Base-by-base conservation (phyloP, 805 yeast species). In the Metschnikowia henanensis region DNA sequence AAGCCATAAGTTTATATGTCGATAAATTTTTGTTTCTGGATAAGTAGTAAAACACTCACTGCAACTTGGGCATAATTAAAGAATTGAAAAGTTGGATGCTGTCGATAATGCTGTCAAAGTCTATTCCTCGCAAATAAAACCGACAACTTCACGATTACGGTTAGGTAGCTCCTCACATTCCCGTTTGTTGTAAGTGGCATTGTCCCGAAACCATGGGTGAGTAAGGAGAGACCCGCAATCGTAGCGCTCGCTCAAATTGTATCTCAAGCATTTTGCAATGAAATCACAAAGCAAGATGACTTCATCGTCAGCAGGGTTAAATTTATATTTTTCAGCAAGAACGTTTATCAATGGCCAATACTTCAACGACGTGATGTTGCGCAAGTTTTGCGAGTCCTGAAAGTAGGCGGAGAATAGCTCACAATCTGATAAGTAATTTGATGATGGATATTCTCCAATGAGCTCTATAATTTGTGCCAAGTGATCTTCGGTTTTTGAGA, bases 391-490 rank as follows among this genome's bases (percentile, higher is more conserved):
- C 48, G 79, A 68, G 1, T 80, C 68, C 65, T 83, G 79, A 76
- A 86, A 83, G 56, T 80, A 76, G 58, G 81, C 79, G 45, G 77
- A 59, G 7, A 87, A 64, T 70, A 35, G 47, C 34, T 82, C 74
- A 61, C 77, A 75, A 37, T 90, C 83, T 51, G 80, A 74, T 63
- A 76, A 70, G 41, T 84, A 62, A 55, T 83, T 59, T 37, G 73
- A 69, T 13, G 77, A 55, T 2, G 95, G 95, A 42, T 85, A 69
- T 25, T 77, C 74, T 1, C 95, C 92, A 40, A 87, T 60, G 15
- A 87, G 70, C 63, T 92, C 98, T 28, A 94, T 82, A 12, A 94
- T 88, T 63, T 94, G 98, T 0, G 98, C 98, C 55, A 94, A 75
- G 63, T 94, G 99, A 62, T 94, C 99, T 59, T 92, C 97, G 63